Conservation (phyloP, 208 protist genomes). For the Crithidia expoeki region DNA sequence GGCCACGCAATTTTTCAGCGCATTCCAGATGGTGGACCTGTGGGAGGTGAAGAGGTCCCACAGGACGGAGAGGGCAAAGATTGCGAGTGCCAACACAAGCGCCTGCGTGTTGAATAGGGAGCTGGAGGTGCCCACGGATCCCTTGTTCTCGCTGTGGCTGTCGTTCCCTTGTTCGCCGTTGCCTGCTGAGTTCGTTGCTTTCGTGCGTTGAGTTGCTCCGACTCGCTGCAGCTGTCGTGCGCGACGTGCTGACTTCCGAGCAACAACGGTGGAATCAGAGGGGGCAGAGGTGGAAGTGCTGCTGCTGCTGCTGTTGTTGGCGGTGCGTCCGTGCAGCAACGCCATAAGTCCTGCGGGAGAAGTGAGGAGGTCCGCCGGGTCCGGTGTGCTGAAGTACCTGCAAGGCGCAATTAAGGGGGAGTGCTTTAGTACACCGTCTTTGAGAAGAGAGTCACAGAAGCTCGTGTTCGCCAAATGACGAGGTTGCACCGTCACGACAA, state of each 20-base stretch:
- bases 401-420: constrained; percentile 1
- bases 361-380: constrained; percentile 57
- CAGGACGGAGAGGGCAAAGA: constrained; percentile 66
- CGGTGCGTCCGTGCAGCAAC: constrained; percentile 57
- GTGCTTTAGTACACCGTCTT: too few species aligned
- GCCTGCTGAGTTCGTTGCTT: background rate
- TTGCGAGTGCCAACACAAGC: constrained; percentile 51
- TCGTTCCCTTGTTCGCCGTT: background rate
- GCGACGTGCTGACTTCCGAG: constrained; percentile 6
- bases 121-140: background rate
- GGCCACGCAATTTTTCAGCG: constrained; percentile 54
- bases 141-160: background rate
- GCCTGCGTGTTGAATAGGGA: constrained; percentile 50
- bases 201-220: background rate
- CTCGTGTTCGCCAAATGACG: background rate
- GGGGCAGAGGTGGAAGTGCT: background rate
- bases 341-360: constrained; percentile 71
- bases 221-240: constrained; percentile 14
- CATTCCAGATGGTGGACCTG: constrained; percentile 45
- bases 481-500: background rate
- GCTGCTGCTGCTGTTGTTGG: background rate
- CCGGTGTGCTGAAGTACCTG: constrained; percentile 32
- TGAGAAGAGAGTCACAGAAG: background rate
- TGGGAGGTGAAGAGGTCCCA: constrained; percentile 75
- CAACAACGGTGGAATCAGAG: background rate